These are phyloP conservation scores for Rhizopogon vulgaris DNA, from an alignment of 768 basidiomycete species.

Conservation along the genomic window DNA sequence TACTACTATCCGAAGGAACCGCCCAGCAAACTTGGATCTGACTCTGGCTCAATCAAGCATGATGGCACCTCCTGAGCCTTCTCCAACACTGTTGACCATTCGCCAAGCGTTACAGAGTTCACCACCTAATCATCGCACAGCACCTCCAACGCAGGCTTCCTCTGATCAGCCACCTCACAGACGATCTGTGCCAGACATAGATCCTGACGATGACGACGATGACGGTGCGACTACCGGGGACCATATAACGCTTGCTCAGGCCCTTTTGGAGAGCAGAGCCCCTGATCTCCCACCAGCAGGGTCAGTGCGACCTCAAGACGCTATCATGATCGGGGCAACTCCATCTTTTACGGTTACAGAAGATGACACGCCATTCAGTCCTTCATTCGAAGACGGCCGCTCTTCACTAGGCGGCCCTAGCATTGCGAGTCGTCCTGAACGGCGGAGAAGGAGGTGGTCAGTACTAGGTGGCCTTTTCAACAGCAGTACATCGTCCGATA, in stretches of 20 bases:
- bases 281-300: constrained; percentile 72
- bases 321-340: constrained; percentile 54
- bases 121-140: constrained; percentile 27
- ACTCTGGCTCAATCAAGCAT: constrained; percentile 33
- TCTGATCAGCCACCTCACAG: constrained; percentile 25
- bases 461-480: constrained; percentile 46
- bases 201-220: constrained; percentile 55
- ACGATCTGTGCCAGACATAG: constrained; percentile 33
- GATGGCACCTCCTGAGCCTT: constrained; percentile 40
- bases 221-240: constrained; percentile 41
- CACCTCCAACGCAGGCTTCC: constrained; percentile 12
- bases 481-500: constrained; percentile 17
- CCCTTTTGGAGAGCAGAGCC: constrained; percentile 71
- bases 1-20: constrained; percentile 37
- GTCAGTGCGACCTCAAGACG: constrained; percentile 56
- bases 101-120: constrained; percentile 55
- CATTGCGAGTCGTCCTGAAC: constrained; percentile 25
- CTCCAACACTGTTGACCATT: constrained; percentile 59
- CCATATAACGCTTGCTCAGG: constrained; percentile 65
- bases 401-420: constrained; percentile 26
- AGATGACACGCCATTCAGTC: constrained; percentile 38
- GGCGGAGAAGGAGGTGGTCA: constrained; percentile 68
- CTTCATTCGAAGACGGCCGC: constrained; percentile 41
- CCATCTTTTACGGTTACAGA: constrained; percentile 32
- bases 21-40: constrained; percentile 69